phyloP scores from a whole-genome alignment of 306 rosid genomes.

The Psophocarpus tetragonolobus region DNA sequence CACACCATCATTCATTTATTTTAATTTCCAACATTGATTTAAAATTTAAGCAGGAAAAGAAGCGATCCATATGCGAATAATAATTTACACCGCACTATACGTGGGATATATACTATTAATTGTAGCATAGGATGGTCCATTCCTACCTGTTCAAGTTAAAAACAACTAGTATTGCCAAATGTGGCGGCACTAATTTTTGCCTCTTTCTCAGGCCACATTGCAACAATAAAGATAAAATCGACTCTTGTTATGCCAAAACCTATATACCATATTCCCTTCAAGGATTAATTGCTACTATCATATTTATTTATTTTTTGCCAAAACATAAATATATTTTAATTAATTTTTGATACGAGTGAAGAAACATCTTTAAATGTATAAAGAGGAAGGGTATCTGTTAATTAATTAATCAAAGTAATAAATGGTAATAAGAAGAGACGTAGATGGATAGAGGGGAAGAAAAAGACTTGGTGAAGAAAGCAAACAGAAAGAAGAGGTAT shows the following conservation, averaged over 20 bases:
- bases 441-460: too few relatives aligned
- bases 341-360: too few relatives aligned
- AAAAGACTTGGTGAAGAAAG: slow-evolving; percentile 1
- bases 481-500: background rate
- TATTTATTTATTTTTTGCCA: too few relatives aligned
- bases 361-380: too few relatives aligned
- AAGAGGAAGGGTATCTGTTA: too few relatives aligned
- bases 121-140: slow-evolving; percentile 37
- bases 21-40: background rate
- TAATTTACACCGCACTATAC: slow-evolving; percentile 14
- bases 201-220: background rate
- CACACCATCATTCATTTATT: background rate
- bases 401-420: too few relatives aligned
- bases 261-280: background rate
- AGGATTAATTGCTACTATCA: background rate
- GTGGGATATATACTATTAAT: slow-evolving; percentile 7
- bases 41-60: background rate
- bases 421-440: too few relatives aligned
- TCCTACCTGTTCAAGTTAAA: slow-evolving; percentile 24
- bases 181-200: slow-evolving; percentile 32
- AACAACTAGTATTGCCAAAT: slow-evolving; percentile 29
- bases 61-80: background rate
- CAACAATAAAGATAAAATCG: background rate
- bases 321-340: too few relatives aligned
- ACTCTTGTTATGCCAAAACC: background rate